These are phyloP conservation scores for Nicotiana attenuata DNA, from an alignment of 257 asterid species.

Conservation along the genomic window DNA sequence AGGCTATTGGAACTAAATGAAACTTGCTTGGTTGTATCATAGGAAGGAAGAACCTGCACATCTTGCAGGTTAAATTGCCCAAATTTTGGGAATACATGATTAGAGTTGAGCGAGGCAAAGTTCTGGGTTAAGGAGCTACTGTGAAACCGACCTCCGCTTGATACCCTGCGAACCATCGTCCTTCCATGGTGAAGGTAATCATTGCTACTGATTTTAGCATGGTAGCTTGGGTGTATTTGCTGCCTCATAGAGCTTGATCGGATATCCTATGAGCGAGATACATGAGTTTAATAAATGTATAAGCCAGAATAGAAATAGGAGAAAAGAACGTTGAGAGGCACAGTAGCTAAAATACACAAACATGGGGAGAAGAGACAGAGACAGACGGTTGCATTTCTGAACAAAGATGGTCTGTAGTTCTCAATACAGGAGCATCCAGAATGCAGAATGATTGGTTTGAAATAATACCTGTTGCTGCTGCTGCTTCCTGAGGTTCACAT, in stretches of 20 bases:
- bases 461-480: slow-evolving; percentile 11
- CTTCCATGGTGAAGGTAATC: slow-evolving; percentile 32
- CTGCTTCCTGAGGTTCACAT: slow-evolving; percentile 27
- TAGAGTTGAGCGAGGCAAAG: slow-evolving; percentile 17
- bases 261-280: slow-evolving; percentile 30
- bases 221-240: slow-evolving; percentile 25
- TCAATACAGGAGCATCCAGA: background rate
- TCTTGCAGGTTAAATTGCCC: slow-evolving; percentile 16
- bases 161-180: slow-evolving; percentile 20
- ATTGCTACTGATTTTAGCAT: slow-evolving; percentile 22
- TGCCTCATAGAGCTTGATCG: slow-evolving; percentile 32
- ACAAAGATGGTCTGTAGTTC: background rate
- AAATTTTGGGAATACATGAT: slow-evolving; percentile 22
- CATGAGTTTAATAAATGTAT: background rate
- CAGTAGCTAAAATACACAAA: background rate
- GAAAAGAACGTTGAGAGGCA: background rate
- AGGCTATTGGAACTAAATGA: slow-evolving; percentile 18
- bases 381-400: background rate
- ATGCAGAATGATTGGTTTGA: slow-evolving; percentile 1
- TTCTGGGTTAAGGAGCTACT: slow-evolving; percentile 21
- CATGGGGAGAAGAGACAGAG: background rate
- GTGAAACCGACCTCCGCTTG: slow-evolving; percentile 20
- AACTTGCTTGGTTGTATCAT: slow-evolving; percentile 16
- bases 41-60: slow-evolving; percentile 21
- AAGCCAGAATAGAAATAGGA: background rate